Base-by-base conservation (phyloP, 2,329 filamentous ascomycete genomes). In the Colletotrichum noveboracense region DNA sequence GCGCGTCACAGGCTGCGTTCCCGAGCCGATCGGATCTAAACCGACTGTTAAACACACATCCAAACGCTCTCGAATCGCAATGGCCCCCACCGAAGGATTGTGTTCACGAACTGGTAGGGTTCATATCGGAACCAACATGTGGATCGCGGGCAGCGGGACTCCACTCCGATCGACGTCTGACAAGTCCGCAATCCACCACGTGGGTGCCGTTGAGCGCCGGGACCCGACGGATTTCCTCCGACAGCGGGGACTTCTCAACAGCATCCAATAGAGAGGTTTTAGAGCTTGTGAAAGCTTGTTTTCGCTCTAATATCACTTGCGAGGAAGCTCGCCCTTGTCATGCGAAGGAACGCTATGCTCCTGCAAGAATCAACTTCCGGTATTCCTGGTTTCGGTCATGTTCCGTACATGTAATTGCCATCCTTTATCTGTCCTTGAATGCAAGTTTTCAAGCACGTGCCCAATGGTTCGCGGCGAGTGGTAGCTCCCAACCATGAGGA, bases 81-180 rank as follows among this genome's bases (percentile, higher is more conserved):
- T 26, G 18, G 58, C 13, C 32, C 36, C 48, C 48, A 60, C 26
- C 30, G 2, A 66, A 66, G 26, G 52, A 16, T 61, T 26, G 18
- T 18, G 10, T 52, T n/a, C 18, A 70, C 34, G 21, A 36, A 61
- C 34, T 24, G 56, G 34, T 21, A 14, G 30, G 21, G 55, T 16
- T 16, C 34, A 24, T 13, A 6, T 26, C 30, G 28, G 16, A 71
- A 18, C 52, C 24, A n/a, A 55, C 18, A 24, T 24, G 61, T 66
- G 68, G 68, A 38, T 13, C 62, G 18, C 28, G 56, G 66, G 18
- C 24, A 66, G 56, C 67, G 61, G 67, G n/a, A 36, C 72, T 38
- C 68, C 36, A 66, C 72, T 13, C 61, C 68, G 52, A 43, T 66
- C n/a, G 68, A 71, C 72, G 72, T 75, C 68, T 71, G n/a, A 62